Conservation (phyloP, 1,284 basidiomycete species). For the Abortiporus biennis region DNA sequence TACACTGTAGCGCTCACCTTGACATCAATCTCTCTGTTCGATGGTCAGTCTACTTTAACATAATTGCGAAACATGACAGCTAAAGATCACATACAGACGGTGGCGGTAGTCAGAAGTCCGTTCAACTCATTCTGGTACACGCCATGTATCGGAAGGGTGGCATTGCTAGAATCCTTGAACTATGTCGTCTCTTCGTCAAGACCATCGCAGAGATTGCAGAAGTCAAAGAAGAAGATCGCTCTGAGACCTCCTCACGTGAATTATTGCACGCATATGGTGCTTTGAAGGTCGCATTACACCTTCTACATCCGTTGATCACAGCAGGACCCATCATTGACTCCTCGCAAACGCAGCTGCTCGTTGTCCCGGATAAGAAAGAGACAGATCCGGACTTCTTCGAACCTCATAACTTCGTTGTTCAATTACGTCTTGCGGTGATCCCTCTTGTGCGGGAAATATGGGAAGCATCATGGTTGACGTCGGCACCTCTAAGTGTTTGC, state of each 20-base stretch:
- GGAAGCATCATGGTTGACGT: slow-evolving; percentile 80
- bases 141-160: slow-evolving; percentile 75
- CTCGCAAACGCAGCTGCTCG: slow-evolving; percentile 70
- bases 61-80: not conserved
- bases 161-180: slow-evolving; percentile 59
- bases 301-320: slow-evolving; percentile 75
- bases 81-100: slow-evolving; percentile 48
- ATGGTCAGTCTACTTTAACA: slow-evolving; percentile 52
- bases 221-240: slow-evolving; percentile 46
- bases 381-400: slow-evolving; percentile 77
- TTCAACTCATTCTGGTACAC: slow-evolving; percentile 76
- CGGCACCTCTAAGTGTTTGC: slow-evolving; percentile 68
- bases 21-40: slow-evolving; percentile 71
- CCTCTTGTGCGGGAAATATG: slow-evolving; percentile 72
- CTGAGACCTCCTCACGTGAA: slow-evolving; percentile 53
- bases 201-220: slow-evolving; percentile 49
- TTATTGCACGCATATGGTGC: slow-evolving; percentile 75
- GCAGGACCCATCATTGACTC: slow-evolving; percentile 83
- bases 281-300: slow-evolving; percentile 75
- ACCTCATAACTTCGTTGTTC: slow-evolving; percentile 81
- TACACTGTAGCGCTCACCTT: slow-evolving; percentile 77
- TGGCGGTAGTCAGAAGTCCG: slow-evolving; percentile 56
- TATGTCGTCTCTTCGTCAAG: slow-evolving; percentile 52
- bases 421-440: slow-evolving; percentile 66
- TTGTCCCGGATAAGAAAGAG: slow-evolving; percentile 74